These are phyloP conservation scores for Crocinoboletus sp. DNA, from an alignment of 1,284 basidiomycete genomes.

Conservation along the genomic window DNA sequence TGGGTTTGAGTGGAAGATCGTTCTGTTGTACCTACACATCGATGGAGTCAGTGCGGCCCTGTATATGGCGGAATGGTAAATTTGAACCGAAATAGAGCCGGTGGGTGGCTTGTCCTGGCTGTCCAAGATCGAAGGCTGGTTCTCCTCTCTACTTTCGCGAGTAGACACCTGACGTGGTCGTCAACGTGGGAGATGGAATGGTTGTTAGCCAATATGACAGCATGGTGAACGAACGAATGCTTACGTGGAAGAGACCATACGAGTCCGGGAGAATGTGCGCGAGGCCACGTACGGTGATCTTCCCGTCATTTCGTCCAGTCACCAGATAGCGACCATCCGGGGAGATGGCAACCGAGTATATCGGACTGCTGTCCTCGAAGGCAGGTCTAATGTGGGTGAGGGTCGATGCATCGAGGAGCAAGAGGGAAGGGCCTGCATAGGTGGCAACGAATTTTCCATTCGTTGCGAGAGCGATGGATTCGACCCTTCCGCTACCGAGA, in stretches of 20 bases:
- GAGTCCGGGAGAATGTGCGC: background rate
- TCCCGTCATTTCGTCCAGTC: background rate
- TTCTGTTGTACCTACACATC: background rate
- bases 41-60: background rate
- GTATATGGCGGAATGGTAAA: too few relatives aligned
- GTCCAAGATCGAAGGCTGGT: background rate
- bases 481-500: accelerated
- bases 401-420: background rate
- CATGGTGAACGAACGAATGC: background rate
- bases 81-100: background rate
- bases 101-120: background rate
- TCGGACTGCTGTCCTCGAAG: accelerated
- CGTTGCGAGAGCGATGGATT: background rate
- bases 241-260: background rate
- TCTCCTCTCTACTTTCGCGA: background rate
- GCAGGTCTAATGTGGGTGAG: background rate
- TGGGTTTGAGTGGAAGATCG: too few relatives aligned
- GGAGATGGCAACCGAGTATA: background rate
- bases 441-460: background rate
- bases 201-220: too few relatives aligned
- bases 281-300: background rate
- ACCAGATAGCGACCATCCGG: background rate
- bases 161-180: background rate
- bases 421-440: background rate
- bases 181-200: background rate